Conservation (phyloP, 164 flowering plant genomes). For the Litsea cubeba region DNA sequence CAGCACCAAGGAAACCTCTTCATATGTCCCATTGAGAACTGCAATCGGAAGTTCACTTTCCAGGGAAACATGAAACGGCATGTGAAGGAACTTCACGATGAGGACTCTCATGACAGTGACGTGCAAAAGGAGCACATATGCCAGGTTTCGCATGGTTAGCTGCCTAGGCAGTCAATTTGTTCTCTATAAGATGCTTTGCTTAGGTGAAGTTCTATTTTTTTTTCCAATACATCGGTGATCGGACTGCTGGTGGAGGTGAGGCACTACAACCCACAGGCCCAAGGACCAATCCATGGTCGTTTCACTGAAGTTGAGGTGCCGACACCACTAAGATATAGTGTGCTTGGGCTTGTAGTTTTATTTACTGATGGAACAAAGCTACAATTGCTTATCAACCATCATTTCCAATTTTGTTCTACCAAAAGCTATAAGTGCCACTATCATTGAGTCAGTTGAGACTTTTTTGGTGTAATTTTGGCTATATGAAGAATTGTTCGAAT, state of each 20-base stretch:
- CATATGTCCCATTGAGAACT: conserved; percentile 53
- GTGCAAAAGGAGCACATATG: conserved; percentile 45
- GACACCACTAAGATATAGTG: background rate
- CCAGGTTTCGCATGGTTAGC: conserved; percentile 74
- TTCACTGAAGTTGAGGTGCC: background rate
- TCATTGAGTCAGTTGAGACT: no score
- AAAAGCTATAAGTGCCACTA: no score
- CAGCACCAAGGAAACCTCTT: conserved; percentile 70
- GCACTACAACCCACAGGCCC: no score
- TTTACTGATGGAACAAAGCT: background rate
- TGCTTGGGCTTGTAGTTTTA: background rate
- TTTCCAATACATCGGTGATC: no score
- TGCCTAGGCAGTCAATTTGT: background rate
- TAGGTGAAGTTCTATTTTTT: background rate
- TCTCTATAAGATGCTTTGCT: background rate
- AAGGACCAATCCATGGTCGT: no score
- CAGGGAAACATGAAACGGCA: conserved; percentile 68
- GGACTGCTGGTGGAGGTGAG: no score
- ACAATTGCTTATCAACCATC: background rate
- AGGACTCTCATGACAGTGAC: conserved; percentile 10
- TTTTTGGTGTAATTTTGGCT: no score
- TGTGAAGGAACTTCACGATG: conserved; percentile 53
- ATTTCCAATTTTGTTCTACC: background rate
- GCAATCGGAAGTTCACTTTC: conserved; percentile 41
- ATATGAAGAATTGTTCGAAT: background rate